Evolutionary conservation across 306 rosid species (phyloP).

Genomic region (Nissolia schottii): DNA sequence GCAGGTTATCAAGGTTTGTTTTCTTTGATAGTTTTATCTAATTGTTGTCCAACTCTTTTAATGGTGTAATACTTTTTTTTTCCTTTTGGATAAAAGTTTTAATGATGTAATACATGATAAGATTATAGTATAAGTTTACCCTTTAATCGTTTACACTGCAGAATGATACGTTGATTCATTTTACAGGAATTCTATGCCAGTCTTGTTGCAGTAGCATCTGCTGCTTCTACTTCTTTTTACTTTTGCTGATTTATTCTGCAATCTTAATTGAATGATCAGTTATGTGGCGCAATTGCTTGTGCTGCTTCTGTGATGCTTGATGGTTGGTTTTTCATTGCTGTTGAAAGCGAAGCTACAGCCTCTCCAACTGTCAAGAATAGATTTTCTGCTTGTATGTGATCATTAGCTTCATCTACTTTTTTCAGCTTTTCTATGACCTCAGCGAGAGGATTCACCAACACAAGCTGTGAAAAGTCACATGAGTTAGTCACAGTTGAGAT

Average conservation of each 20-base stretch:
- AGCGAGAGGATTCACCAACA: constrained; percentile 86
- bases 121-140: too few relatives aligned
- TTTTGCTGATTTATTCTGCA: constrained; percentile 7
- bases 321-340: constrained; percentile 48
- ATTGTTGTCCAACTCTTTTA: not conserved
- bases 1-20: not conserved
- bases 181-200: not conserved
- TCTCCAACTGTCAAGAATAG: constrained; percentile 84
- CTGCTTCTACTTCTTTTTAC: not conserved
- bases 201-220: not conserved
- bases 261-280: constrained; percentile 1
- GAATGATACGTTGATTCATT: not conserved
- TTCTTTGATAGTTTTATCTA: not conserved
- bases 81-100: too few relatives aligned
- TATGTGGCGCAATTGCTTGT: constrained; percentile 15
- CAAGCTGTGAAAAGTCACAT: constrained; percentile 52
- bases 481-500: not conserved
- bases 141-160: not conserved
- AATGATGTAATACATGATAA: too few relatives aligned
- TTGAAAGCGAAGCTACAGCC: constrained; percentile 71
- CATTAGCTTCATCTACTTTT: constrained; percentile 51
- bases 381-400: constrained; percentile 40
- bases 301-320: constrained; percentile 32
- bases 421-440: constrained; percentile 82
- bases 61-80: too few relatives aligned